phyloP scores from a whole-genome alignment of 129 eudicot genomes.

The Silybum marianum region DNA sequence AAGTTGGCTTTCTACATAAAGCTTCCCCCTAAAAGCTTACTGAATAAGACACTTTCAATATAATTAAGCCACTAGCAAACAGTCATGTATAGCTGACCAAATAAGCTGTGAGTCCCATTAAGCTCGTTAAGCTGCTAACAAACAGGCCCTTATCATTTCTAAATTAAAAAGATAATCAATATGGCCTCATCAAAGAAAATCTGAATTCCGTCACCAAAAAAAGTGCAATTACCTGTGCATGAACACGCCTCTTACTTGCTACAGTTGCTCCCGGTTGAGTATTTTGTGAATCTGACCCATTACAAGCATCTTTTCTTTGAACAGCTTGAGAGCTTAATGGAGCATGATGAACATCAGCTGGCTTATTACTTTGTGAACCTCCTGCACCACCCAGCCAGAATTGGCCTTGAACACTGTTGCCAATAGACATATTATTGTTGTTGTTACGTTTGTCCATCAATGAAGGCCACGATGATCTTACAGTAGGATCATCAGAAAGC shows the following conservation, averaged over 20 bases:
- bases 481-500: constrained; percentile 47
- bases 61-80: no score
- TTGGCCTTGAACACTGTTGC: neutral
- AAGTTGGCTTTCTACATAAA: no score
- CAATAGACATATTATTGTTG: constrained; percentile 27
- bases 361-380: constrained; percentile 13
- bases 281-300: constrained; percentile 58
- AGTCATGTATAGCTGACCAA: no score
- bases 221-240: constrained; percentile 65
- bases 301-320: constrained; percentile 15
- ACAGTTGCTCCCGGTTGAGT: constrained; percentile 53
- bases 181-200: neutral
- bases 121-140: no score
- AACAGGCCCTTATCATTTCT: neutral
- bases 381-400: constrained; percentile 26
- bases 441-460: constrained; percentile 56
- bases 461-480: constrained; percentile 53
- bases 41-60: no score
- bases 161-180: neutral
- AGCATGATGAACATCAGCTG: constrained; percentile 26
- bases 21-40: no score
- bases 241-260: constrained; percentile 74
- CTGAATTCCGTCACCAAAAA: neutral
- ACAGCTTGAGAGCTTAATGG: neutral
- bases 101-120: no score